Evolutionary conservation across 2,329 filamentous ascomycete species (phyloP).

Genomic region (Xylaria sp.): DNA sequence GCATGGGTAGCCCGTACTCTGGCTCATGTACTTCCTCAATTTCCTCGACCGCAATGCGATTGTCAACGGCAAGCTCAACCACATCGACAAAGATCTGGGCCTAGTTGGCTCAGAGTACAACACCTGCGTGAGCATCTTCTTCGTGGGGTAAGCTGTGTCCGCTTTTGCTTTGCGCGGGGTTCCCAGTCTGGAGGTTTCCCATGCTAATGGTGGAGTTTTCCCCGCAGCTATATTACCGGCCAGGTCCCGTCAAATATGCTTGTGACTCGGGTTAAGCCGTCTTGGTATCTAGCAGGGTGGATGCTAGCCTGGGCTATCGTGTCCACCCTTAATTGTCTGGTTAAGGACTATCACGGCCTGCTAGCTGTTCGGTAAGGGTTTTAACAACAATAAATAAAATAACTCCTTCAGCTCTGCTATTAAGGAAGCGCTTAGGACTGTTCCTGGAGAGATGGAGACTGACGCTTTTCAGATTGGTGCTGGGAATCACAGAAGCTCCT

Average conservation of each 20-base stretch:
- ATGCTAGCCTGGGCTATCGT: constrained; percentile 33
- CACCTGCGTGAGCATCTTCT: constrained; percentile 50
- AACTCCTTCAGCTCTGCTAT: not conserved
- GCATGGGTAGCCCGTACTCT: constrained; percentile 48
- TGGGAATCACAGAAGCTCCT: constrained; percentile 32
- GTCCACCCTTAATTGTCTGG: constrained; percentile 26
- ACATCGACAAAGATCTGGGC: constrained; percentile 55
- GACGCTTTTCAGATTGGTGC: constrained; percentile 23
- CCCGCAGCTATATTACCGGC: constrained; percentile 28
- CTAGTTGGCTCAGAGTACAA: constrained; percentile 54
- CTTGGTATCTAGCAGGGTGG: constrained; percentile 30
- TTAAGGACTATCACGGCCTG: constrained; percentile 32
- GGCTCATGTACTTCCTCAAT: constrained; percentile 47
- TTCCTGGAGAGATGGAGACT: constrained; percentile 9
- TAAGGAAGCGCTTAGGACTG: not conserved
- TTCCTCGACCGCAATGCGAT: constrained; percentile 58
- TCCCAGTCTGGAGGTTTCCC: not conserved
- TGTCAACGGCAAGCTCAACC: constrained; percentile 57
- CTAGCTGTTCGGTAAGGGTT: constrained; percentile 26
- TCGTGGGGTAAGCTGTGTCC: constrained; percentile 41
- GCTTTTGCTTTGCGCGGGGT: not conserved
- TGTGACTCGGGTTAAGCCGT: constrained; percentile 28
- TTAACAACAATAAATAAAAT: constrained; percentile 1
- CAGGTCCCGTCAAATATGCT: constrained; percentile 31
- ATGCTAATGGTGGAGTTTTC: constrained; percentile 25